A percentile compares a stretch with the other conserved stretches of the same genome.
Conservation (phyloP, 2,329 filamentous ascomycete genomes). For the Colletotrichum sp. region DNA sequence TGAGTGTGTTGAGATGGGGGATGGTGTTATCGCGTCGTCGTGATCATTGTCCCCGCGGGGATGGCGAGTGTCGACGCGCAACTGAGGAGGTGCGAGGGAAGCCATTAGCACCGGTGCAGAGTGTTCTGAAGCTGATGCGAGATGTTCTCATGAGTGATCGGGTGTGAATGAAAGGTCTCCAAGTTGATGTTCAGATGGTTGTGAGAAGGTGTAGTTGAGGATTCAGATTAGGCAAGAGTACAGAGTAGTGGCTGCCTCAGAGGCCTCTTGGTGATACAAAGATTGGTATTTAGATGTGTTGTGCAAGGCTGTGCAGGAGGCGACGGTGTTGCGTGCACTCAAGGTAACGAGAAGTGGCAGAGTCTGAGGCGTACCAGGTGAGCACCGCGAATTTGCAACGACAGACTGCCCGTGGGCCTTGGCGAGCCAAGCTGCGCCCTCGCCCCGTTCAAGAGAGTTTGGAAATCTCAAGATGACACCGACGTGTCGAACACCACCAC, state of each 20-base stretch:
- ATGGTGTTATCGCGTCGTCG: conserved; percentile 21
- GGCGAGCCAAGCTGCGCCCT: conserved; percentile 4
- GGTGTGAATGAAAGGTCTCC: background rate
- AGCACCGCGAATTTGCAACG: background rate
- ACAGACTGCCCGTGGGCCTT: background rate
- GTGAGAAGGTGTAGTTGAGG: background rate
- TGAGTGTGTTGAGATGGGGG: conserved; percentile 24
- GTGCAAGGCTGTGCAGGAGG: background rate
- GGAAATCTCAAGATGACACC: background rate
- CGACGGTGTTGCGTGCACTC: background rate
- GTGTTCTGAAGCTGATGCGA: background rate
- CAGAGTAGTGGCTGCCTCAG: background rate
- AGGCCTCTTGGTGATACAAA: background rate
- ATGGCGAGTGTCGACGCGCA: conserved; percentile 18
- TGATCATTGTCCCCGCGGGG: conserved; percentile 7
- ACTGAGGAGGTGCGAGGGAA: conserved; percentile 19
- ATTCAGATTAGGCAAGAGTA: background rate
- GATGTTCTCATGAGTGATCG: background rate
- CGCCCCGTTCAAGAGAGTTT: conserved; percentile 16
- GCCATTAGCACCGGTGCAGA: conserved; percentile 17
- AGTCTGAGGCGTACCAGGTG: background rate
- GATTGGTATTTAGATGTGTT: conserved; percentile 2
- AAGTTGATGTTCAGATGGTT: background rate
- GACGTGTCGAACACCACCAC: background rate
- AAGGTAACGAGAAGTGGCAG: background rate